phyloP scores from a whole-genome alignment of 2,329 filamentous ascomycete genomes.

The Neonectria magnoliae region DNA sequence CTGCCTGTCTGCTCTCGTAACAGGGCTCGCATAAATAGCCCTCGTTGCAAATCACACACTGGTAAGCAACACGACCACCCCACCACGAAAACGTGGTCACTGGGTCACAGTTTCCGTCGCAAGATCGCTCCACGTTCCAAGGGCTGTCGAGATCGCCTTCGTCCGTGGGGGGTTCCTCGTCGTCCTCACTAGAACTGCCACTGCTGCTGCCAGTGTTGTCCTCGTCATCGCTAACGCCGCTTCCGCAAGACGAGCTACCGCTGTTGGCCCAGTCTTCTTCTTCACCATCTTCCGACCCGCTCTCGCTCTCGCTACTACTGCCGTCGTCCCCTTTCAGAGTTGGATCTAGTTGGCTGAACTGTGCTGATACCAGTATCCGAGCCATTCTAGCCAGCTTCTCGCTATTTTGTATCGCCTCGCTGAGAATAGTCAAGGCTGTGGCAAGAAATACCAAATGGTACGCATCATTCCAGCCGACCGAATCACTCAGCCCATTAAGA shows the following conservation, averaged over 20 bases:
- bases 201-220: not conserved
- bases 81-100: slow-evolving; percentile 25
- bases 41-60: slow-evolving; percentile 20
- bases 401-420: slow-evolving; percentile 17
- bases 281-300: not conserved
- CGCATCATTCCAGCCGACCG: slow-evolving; percentile 40
- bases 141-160: slow-evolving; percentile 27
- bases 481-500: slow-evolving; percentile 33
- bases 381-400: slow-evolving; percentile 30
- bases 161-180: slow-evolving; percentile 14
- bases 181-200: not conserved
- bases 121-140: not conserved
- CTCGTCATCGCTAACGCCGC: not conserved
- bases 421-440: slow-evolving; percentile 29
- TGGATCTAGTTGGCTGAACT: slow-evolving; percentile 36
- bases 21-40: slow-evolving; percentile 30
- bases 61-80: slow-evolving; percentile 20
- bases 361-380: slow-evolving; percentile 37
- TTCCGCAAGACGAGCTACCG: not conserved
- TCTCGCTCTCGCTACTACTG: not conserved
- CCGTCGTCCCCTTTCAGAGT: not conserved
- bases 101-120: slow-evolving; percentile 22
- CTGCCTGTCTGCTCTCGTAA: slow-evolving; percentile 20
- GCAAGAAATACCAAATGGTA: slow-evolving; percentile 30
- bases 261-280: not conserved